phyloP scores from a whole-genome alignment of 208 protist species.

The Leishmania arabica region DNA sequence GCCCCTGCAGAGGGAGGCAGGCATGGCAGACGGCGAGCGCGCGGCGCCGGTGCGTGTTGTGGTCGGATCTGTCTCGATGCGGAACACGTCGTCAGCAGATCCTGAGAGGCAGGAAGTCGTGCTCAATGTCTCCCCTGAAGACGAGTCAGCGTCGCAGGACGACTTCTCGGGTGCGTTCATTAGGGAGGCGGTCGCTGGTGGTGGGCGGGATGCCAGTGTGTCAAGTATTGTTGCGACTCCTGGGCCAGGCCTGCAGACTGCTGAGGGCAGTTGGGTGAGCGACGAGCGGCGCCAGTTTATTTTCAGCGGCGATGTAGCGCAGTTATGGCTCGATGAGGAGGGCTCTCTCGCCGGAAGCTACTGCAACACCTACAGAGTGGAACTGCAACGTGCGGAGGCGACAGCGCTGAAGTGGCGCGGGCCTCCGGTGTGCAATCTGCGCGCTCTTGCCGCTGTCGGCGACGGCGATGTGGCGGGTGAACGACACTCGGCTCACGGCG shows the following conservation, averaged over 20 bases:
- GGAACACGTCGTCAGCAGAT: background rate
- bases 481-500: background rate
- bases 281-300: background rate
- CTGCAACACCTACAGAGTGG: slow-evolving; percentile 15
- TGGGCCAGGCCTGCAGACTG: background rate
- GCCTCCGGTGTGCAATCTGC: slow-evolving; percentile 1
- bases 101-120: background rate
- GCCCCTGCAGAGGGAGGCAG: slow-evolving; percentile 7
- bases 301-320: slow-evolving; percentile 26
- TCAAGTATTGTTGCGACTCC: background rate
- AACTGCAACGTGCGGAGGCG: background rate
- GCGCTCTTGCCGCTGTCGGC: too few relatives aligned
- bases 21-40: slow-evolving; percentile 11
- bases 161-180: background rate
- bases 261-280: background rate
- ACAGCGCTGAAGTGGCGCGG: slow-evolving; percentile 22
- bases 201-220: background rate
- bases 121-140: background rate
- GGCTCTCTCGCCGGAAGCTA: slow-evolving; percentile 2
- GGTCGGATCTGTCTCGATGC: slow-evolving; percentile 1
- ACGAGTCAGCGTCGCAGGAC: background rate
- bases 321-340: slow-evolving; percentile 23
- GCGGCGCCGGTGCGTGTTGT: background rate
- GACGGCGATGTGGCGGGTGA: background rate
- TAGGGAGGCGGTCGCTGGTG: background rate